Evolutionary conservation across 345 rosid species (phyloP).

Genomic region (Bruguiera sexangula): DNA sequence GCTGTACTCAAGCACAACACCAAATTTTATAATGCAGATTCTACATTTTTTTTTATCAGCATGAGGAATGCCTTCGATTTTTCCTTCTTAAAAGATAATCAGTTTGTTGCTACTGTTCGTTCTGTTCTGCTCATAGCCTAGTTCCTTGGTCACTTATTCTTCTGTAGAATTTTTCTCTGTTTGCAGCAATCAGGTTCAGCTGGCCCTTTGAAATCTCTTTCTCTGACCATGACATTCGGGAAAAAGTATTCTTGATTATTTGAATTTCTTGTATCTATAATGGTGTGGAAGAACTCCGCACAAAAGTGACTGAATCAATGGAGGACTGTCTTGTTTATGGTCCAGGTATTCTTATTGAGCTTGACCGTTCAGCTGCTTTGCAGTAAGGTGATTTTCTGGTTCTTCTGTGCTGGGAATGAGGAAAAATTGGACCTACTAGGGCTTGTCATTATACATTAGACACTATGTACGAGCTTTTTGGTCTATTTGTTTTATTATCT

Average conservation of each 20-base stretch:
- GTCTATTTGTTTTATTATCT: not conserved
- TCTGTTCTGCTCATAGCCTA: too few relatives aligned
- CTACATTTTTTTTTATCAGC: too few relatives aligned
- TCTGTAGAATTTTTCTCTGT: not conserved
- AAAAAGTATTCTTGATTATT: not conserved
- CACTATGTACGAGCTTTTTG: not conserved
- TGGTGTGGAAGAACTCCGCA: slow-evolving; percentile 86
- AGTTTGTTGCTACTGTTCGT: too few relatives aligned
- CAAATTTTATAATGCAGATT: too few relatives aligned
- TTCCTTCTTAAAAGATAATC: too few relatives aligned
- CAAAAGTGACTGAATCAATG: slow-evolving; percentile 75
- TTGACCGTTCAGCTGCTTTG: slow-evolving; percentile 63
- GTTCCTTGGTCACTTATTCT: too few relatives aligned
- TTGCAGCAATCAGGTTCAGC: too few relatives aligned
- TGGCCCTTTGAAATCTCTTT: not conserved
- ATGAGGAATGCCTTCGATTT: too few relatives aligned
- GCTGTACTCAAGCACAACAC: too few relatives aligned
- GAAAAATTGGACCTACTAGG: not conserved
- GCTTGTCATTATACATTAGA: not conserved
- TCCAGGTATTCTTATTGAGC: slow-evolving; percentile 81
- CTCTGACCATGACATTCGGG: not conserved
- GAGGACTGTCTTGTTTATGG: slow-evolving; percentile 88
- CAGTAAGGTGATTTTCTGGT: slow-evolving; percentile 50
- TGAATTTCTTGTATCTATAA: slow-evolving; percentile 50
- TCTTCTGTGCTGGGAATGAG: not conserved